Evolutionary conservation across 805 yeast species (phyloP).

Genomic region (Candida glaebosa): DNA sequence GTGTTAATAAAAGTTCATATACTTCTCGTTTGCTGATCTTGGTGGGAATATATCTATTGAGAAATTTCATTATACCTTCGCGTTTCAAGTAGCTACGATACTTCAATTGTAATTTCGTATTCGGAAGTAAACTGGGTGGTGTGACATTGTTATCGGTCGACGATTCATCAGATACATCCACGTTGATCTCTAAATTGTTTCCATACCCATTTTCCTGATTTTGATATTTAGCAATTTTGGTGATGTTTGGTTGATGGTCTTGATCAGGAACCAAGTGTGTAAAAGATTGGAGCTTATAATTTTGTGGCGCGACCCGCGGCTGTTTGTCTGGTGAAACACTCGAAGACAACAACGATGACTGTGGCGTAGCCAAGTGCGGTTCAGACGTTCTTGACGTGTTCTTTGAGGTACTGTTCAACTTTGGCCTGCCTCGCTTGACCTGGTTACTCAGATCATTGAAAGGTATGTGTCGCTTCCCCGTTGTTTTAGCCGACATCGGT

Average conservation of each 20-base stretch:
- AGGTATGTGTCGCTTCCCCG: background rate
- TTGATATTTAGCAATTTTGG: slow-evolving; percentile 1
- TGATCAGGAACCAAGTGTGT: background rate
- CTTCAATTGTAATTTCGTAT: slow-evolving; percentile 4
- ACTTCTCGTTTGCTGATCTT: slow-evolving; percentile 13
- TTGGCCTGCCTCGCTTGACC: background rate
- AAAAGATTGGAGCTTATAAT: background rate
- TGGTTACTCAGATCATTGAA: background rate
- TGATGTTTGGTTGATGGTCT: background rate
- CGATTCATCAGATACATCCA: slow-evolving; percentile 3
- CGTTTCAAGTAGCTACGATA: slow-evolving; percentile 12
- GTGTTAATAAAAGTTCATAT: slow-evolving; percentile 12
- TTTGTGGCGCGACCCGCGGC: background rate
- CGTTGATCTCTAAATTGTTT: background rate
- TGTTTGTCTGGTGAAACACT: background rate
- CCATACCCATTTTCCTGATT: background rate
- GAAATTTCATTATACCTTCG: slow-evolving; percentile 14
- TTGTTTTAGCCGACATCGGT: background rate
- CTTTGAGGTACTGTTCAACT: background rate
- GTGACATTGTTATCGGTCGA: background rate
- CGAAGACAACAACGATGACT: background rate
- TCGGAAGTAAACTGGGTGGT: slow-evolving; percentile 5
- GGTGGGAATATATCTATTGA: slow-evolving; percentile 12
- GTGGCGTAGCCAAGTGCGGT: background rate
- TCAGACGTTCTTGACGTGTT: background rate